Percentiles rank a stretch among this genome's conserved stretches.
These are phyloP conservation scores for Fusarium tupiense DNA, from an alignment of 2,329 filamentous ascomycete species.

Conservation along the genomic window DNA sequence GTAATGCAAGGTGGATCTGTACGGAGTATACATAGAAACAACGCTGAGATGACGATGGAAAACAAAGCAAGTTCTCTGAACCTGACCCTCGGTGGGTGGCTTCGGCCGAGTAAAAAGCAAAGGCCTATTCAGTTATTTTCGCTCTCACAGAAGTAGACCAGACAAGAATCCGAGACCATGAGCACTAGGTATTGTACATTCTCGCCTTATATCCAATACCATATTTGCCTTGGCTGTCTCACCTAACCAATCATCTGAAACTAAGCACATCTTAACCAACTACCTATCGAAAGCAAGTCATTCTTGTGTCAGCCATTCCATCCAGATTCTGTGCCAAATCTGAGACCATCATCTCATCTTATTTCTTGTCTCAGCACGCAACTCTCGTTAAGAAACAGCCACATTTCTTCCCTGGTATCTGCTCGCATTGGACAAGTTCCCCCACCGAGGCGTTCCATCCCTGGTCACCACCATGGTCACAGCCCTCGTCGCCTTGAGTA, in stretches of 20 bases:
- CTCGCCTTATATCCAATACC: conserved; percentile 1
- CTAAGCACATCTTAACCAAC: conserved; percentile 1
- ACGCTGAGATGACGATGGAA: conserved; percentile 11
- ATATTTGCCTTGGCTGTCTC: background rate
- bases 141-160: conserved; percentile 6
- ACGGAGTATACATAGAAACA: background rate
- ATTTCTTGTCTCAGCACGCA: background rate
- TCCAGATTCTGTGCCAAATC: background rate
- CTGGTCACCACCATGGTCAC: conserved; percentile 16
- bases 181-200: background rate
- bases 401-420: background rate
- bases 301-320: background rate
- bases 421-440: conserved; percentile 9
- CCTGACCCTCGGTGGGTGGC: background rate
- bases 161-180: background rate
- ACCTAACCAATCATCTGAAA: conserved; percentile 14
- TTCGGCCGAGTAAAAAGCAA: conserved; percentile 12
- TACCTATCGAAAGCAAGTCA: background rate
- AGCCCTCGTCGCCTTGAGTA: background rate
- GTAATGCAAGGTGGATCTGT: conserved; percentile 1
- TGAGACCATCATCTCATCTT: background rate
- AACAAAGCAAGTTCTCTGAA: conserved; percentile 24
- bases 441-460: conserved; percentile 15
- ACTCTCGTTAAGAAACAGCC: background rate
- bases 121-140: background rate